These are phyloP conservation scores for Glycine latifolia DNA, from an alignment of 306 rosid genomes.

Conservation along the genomic window DNA sequence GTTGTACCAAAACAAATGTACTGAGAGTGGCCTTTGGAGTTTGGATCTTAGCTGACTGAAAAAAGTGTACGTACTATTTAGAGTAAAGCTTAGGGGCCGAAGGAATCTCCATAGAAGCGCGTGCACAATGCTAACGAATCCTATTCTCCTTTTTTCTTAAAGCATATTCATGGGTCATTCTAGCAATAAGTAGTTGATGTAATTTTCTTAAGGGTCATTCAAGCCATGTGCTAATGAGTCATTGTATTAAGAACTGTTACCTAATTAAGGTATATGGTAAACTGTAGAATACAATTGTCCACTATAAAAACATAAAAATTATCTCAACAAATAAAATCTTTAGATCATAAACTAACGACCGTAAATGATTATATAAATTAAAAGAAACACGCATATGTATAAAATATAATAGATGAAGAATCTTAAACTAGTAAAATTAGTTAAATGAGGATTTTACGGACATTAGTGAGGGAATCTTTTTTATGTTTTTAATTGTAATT, in stretches of 20 bases:
- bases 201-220: conserved; percentile 11
- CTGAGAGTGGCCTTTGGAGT: too few species aligned
- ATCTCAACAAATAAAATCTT: too few species aligned
- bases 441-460: not conserved
- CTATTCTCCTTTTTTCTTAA: not conserved
- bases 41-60: too few species aligned
- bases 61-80: too few species aligned
- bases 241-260: conserved; percentile 39
- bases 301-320: not conserved
- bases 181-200: not conserved
- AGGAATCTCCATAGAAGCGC: conserved; percentile 40
- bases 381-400: not conserved
- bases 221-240: conserved; percentile 48
- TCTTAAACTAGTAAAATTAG: not conserved
- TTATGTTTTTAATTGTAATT: not conserved
- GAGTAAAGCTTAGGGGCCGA: conserved; percentile 34
- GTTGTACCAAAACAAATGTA: not conserved
- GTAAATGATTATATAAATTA: too few species aligned
- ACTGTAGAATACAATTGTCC: too few species aligned
- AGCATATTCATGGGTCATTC: not conserved
- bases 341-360: too few species aligned
- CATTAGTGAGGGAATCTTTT: not conserved
- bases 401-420: not conserved
- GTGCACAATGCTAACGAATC: conserved; percentile 40
- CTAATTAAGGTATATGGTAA: not conserved